phyloP scores from a whole-genome alignment of 2,329 filamentous ascomycete genomes.

The Purpureocillium lavendulum region DNA sequence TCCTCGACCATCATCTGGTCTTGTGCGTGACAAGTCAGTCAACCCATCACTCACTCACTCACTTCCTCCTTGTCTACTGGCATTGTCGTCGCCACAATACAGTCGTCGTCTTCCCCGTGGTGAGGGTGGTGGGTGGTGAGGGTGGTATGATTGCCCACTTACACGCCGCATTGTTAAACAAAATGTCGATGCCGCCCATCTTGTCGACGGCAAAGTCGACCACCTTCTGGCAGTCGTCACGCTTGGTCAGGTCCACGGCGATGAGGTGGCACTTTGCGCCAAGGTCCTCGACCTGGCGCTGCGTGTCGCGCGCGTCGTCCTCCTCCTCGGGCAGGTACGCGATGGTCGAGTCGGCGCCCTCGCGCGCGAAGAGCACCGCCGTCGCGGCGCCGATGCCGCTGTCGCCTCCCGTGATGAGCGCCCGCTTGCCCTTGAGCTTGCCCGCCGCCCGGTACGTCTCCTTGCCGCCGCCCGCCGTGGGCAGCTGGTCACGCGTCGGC shows the following conservation, averaged over 20 bases:
- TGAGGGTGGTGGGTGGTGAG: no score
- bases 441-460: constrained; percentile 58
- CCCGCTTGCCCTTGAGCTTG: constrained; percentile 67
- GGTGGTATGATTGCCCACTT: constrained; percentile 28
- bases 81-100: no score
- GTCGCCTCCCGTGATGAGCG: constrained; percentile 73
- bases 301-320: constrained; percentile 67
- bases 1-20: constrained; percentile 54
- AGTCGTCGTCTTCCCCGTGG: no score
- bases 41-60: no score
- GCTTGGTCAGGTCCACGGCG: constrained; percentile 54
- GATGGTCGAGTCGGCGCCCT: constrained; percentile 63
- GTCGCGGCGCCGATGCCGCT: constrained; percentile 32
- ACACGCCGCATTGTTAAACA: constrained; percentile 67
- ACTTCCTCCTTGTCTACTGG: no score
- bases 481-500: constrained; percentile 57
- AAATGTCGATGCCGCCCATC: constrained; percentile 64
- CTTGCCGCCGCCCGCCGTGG: constrained; percentile 45
- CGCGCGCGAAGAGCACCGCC: constrained; percentile 71
- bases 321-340: constrained; percentile 70
- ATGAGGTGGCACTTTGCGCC: constrained; percentile 59
- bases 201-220: constrained; percentile 57
- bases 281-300: constrained; percentile 57
- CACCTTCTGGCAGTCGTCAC: constrained; percentile 58
- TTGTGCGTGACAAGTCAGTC: constrained; percentile 4